A percentile compares a stretch with the other conserved stretches of the same genome.
These are phyloP conservation scores for Neopestalotiopsis clavispora DNA, from an alignment of 2,329 filamentous ascomycete genomes.

Conservation along the genomic window DNA sequence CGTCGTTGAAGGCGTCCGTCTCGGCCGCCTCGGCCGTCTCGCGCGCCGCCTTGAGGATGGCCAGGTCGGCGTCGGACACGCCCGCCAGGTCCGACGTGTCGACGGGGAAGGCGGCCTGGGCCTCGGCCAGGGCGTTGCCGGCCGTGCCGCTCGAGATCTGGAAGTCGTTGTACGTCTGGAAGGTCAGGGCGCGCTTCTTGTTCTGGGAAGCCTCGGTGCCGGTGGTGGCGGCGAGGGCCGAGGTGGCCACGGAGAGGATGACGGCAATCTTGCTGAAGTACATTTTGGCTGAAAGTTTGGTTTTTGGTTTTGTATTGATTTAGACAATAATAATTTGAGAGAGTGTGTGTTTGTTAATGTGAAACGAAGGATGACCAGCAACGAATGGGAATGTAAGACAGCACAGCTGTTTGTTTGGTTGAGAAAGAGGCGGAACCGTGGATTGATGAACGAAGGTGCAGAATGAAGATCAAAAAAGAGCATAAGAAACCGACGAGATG, in stretches of 20 bases:
- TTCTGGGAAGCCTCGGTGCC: background rate
- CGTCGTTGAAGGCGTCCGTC: constrained; percentile 56
- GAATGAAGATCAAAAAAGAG: constrained; percentile 12
- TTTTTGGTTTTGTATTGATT: background rate
- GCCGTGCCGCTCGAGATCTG: constrained; percentile 55
- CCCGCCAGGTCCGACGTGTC: constrained; percentile 44
- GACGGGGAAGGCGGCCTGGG: constrained; percentile 58
- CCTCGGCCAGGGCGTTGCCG: constrained; percentile 58
- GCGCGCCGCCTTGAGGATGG: constrained; percentile 55
- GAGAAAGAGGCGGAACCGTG: constrained; percentile 11
- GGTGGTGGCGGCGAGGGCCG: constrained; percentile 39
- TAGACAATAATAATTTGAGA: background rate
- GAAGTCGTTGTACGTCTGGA: constrained; percentile 37
- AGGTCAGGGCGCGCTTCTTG: constrained; percentile 22
- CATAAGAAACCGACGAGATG: background rate
- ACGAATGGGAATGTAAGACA: constrained; percentile 17
- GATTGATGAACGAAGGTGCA: constrained; percentile 13
- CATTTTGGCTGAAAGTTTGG: constrained; percentile 35
- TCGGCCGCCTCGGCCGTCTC: constrained; percentile 59
- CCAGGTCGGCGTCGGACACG: constrained; percentile 52
- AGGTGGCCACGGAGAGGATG: constrained; percentile 41
- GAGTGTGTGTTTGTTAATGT: constrained; percentile 1
- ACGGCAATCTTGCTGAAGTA: constrained; percentile 42
- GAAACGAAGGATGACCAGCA: constrained; percentile 18
- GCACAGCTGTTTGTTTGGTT: constrained; percentile 19